phyloP scores from a whole-genome alignment of 1,284 basidiomycete genomes.

The Naganishia albida region DNA sequence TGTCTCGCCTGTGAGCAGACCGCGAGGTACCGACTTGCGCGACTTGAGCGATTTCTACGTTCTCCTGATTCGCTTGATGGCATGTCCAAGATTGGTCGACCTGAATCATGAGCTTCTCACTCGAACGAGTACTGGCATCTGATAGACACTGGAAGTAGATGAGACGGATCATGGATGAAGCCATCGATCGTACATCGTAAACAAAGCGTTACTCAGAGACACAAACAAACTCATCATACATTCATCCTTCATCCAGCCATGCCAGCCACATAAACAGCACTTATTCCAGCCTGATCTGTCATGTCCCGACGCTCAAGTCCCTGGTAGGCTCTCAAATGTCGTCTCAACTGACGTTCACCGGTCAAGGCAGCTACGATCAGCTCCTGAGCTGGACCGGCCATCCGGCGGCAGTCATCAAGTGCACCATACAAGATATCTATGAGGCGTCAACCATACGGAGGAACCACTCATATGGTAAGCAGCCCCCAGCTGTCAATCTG shows the following conservation, averaged over 20 bases:
- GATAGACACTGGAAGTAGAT: neutral
- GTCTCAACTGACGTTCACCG: neutral
- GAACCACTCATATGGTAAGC: conserved; percentile 15
- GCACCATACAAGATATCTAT: conserved; percentile 21
- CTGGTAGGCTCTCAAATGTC: too few species aligned
- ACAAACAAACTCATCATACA: neutral
- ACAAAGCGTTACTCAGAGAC: neutral
- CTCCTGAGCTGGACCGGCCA: conserved; percentile 24
- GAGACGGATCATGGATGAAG: neutral
- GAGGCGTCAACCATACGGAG: conserved; percentile 11
- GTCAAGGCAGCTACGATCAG: conserved; percentile 14
- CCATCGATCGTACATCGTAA: neutral
- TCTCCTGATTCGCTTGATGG: too few species aligned
- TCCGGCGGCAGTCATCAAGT: conserved; percentile 25
- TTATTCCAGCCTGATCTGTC: neutral
- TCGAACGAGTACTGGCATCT: too few species aligned
- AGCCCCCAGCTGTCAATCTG: neutral
- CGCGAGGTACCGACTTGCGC: too few species aligned
- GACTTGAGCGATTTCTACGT: too few species aligned
- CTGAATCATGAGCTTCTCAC: too few species aligned
- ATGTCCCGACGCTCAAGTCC: too few species aligned
- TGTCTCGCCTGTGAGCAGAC: too few species aligned
- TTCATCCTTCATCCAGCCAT: neutral
- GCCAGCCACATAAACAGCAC: neutral
- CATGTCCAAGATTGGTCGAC: too few species aligned